A percentile compares a stretch with the other conserved stretches of the same genome.
These are phyloP conservation scores for Musa troglodytarum DNA, from an alignment of 176 grass and related monocot genomes.

Conservation along the genomic window DNA sequence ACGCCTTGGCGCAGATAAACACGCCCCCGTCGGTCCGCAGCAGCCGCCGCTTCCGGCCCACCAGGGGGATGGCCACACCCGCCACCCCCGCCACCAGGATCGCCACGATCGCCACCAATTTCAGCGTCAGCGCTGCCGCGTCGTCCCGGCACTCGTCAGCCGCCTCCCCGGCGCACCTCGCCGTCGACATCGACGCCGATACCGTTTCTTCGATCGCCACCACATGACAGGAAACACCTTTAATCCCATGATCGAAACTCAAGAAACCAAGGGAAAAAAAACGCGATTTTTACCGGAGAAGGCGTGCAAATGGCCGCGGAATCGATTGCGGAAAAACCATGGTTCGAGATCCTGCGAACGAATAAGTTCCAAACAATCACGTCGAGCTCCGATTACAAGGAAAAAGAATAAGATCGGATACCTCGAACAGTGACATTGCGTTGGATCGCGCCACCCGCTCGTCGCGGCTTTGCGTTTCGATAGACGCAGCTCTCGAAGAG, in stretches of 20 bases:
- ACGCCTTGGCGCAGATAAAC: constrained; percentile 6
- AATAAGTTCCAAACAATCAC: neutral
- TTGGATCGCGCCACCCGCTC: neutral
- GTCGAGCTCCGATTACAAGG: neutral
- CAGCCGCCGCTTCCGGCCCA: constrained; percentile 3
- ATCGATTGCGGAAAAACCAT: neutral
- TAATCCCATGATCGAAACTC: neutral
- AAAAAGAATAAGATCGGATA: neutral
- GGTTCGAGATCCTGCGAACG: neutral
- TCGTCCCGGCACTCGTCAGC: constrained; percentile 12
- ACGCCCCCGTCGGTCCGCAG: neutral
- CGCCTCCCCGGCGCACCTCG: neutral
- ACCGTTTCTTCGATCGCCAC: neutral
- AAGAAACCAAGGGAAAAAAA: neutral
- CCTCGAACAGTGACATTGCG: neutral
- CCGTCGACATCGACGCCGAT: constrained; percentile 4
- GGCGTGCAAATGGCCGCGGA: neutral
- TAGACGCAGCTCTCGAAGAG: neutral
- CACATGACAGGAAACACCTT: neutral
- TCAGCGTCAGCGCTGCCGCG: constrained; percentile 7
- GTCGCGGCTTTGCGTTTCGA: neutral
- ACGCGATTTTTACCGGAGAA: neutral
- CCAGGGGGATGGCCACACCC: neutral
- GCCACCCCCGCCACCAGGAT: neutral
- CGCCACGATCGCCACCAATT: neutral